These are phyloP conservation scores for Naganishia cerealis DNA, from an alignment of 1,284 basidiomycete genomes.

Conservation along the genomic window DNA sequence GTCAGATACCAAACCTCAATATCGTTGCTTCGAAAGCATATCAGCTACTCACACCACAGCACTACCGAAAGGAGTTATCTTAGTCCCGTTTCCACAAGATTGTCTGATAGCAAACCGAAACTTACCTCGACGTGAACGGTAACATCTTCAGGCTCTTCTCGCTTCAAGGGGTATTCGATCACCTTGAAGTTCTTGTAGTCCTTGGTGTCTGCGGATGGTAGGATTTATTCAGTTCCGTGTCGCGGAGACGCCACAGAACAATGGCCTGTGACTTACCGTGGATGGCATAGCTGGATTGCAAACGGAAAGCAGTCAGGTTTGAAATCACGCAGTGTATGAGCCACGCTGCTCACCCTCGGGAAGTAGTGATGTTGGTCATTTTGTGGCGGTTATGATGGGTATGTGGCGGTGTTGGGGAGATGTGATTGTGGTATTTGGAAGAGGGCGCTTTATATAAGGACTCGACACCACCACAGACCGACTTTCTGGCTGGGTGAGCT, in stretches of 20 bases:
- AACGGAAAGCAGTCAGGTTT: neutral
- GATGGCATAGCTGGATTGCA: conserved; percentile 31
- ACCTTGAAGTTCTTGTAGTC: conserved; percentile 55
- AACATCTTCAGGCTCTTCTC: conserved; percentile 63
- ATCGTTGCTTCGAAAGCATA: conserved; percentile 8
- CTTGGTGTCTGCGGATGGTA: conserved; percentile 7
- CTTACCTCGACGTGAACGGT: conserved; percentile 72
- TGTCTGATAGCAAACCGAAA: neutral
- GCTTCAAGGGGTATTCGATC: conserved; percentile 67
- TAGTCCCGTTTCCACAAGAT: neutral
- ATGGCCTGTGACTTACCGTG: conserved; percentile 10
- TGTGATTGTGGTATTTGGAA: neutral
- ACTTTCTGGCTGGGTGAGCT: neutral
- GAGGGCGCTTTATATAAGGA: neutral
- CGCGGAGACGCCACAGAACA: neutral
- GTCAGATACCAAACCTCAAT: neutral
- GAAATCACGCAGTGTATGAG: neutral
- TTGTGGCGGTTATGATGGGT: neutral
- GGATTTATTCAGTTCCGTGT: neutral
- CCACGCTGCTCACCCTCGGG: conserved; percentile 21
- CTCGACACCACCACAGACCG: neutral
- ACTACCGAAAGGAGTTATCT: conserved; percentile 22
- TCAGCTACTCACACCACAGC: conserved; percentile 51
- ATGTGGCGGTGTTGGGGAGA: neutral
- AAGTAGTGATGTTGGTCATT: conserved; percentile 29